Evolutionary conservation across 352 stramenopile species (phyloP).

Genomic region (Elongisporangium senticosum): DNA sequence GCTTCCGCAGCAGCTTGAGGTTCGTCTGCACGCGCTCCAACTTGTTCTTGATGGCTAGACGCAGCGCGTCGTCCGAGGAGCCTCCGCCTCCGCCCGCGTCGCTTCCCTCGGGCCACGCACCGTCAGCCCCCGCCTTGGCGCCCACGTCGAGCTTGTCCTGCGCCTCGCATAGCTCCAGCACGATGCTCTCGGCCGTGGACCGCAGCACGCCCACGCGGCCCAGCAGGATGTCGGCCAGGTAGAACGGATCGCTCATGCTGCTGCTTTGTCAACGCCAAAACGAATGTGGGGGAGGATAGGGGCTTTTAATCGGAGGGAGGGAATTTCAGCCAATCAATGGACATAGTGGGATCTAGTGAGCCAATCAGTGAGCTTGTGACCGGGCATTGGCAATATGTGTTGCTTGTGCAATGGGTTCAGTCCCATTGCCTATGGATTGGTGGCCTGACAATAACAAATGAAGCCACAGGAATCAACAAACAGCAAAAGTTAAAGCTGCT

Average conservation of each 20-base stretch:
- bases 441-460: too few species aligned
- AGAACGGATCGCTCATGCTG: slow-evolving; percentile 83
- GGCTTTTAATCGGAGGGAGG: neutral
- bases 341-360: too few species aligned
- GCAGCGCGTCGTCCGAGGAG: slow-evolving; percentile 57
- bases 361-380: too few species aligned
- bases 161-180: slow-evolving; percentile 75
- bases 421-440: too few species aligned
- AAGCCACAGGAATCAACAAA: too few species aligned
- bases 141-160: slow-evolving; percentile 54
- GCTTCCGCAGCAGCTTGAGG: slow-evolving; percentile 74
- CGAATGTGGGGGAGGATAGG: neutral
- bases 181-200: slow-evolving; percentile 81
- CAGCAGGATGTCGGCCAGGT: slow-evolving; percentile 80
- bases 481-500: too few species aligned
- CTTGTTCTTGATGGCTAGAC: slow-evolving; percentile 77
- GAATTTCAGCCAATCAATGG: neutral
- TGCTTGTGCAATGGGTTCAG: too few species aligned
- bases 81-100: slow-evolving; percentile 6
- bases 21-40: slow-evolving; percentile 85
- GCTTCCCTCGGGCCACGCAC: slow-evolving; percentile 9
- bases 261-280: slow-evolving; percentile 2
- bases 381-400: too few species aligned
- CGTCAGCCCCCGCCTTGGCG: slow-evolving; percentile 6
- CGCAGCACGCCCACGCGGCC: slow-evolving; percentile 78